Evolutionary conservation across 2,329 filamentous ascomycete species (phyloP).

Genomic region (Alternaria gansuensis): DNA sequence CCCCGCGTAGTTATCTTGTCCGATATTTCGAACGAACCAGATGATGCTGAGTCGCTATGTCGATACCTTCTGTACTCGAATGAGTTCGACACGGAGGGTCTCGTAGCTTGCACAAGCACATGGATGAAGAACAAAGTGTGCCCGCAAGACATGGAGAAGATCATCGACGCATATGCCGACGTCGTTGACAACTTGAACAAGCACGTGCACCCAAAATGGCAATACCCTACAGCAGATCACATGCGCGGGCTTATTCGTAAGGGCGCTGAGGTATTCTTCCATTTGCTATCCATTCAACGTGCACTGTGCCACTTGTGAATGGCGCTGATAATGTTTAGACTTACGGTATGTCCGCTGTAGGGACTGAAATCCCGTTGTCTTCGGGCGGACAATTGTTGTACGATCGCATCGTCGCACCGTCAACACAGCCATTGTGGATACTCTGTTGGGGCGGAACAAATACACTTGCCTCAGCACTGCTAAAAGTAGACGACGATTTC

Average conservation of each 20-base stretch:
- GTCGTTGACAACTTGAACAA: conserved; percentile 60
- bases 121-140: conserved; percentile 52
- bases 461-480: conserved; percentile 61
- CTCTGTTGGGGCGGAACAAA: conserved; percentile 65
- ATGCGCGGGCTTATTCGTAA: conserved; percentile 39
- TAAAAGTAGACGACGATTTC: conserved; percentile 50
- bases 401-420: conserved; percentile 51
- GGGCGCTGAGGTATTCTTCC: conserved; percentile 44
- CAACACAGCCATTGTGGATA: conserved; percentile 60
- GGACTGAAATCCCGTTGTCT: conserved; percentile 49
- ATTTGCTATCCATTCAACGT: neutral
- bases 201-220: conserved; percentile 53
- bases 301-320: neutral
- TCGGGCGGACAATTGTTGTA: conserved; percentile 59
- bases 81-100: conserved; percentile 52
- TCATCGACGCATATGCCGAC: conserved; percentile 47
- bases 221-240: conserved; percentile 42
- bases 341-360: conserved; percentile 52
- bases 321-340: conserved; percentile 33
- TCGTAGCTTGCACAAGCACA: conserved; percentile 53
- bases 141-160: conserved; percentile 49
- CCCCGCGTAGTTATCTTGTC: conserved; percentile 54
- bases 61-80: conserved; percentile 52
- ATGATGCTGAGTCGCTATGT: conserved; percentile 52
- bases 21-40: conserved; percentile 54